Base-by-base conservation (phyloP, 164 flowering plant species). In the Aristolochia fimbriata region DNA sequence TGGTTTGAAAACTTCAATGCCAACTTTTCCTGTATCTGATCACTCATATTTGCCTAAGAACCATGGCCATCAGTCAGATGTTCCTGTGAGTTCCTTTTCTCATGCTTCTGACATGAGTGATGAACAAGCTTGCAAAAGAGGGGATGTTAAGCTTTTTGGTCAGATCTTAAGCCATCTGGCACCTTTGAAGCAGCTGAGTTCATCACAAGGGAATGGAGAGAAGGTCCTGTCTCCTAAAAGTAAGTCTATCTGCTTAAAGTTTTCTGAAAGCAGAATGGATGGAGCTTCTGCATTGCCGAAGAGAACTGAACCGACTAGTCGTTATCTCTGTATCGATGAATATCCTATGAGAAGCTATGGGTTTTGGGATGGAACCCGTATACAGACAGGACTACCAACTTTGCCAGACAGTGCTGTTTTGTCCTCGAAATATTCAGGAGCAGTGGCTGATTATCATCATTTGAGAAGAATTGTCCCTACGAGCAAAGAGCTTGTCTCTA, bases 361-460 rank as follows among this genome's bases (percentile, higher is more conserved):
- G 12, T 78, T 70, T 54, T 89, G 95, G 96, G 96, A 87, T 70
- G 92, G 91, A 54, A 82, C 57, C 70, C 78, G 76, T 58, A 73
- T 79, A 48, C 88, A 76, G 55, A 81, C 81, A 24, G 84, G 84
- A 11, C 70, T 72, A 41, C 43, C 91, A 20, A 50, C 84, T 11
- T 20, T 82, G 62, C 87, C 92, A 2, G 88, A 85, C 49, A 81
- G 93, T 17, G 77, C 95, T 16, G 57, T 73, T 25, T 66, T 84
- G 57, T 64, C 80, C 62, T 75, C 93, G 1, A 84, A 81, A 62
- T 83, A 79, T 68, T 83, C 89, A 25, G 73, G 83, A 19, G 86
- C 86, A n/a, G 77, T 80, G 54, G 51, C 69, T 30, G 77, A 63
- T 24, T 71, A 63, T 58, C 80, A 9, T n/a, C 55, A 91, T 2